These are phyloP conservation scores for Scopulariopsis brevicaulis DNA, from an alignment of 2,329 filamentous ascomycete species.

Conservation along the genomic window DNA sequence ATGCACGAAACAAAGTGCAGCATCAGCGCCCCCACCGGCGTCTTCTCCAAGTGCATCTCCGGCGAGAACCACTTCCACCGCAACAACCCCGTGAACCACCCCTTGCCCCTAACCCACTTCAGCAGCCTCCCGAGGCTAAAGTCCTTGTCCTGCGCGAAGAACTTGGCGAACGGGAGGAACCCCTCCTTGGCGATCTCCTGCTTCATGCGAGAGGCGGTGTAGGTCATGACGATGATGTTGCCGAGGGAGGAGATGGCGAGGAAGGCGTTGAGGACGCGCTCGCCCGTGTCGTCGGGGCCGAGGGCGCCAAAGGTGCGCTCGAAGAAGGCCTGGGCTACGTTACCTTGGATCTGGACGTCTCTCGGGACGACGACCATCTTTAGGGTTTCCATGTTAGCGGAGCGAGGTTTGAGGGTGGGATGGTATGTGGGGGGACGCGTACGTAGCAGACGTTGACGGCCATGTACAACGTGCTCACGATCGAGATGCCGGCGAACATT, in stretches of 20 bases:
- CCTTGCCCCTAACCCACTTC: conserved; percentile 16
- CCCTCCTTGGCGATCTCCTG: conserved; percentile 51
- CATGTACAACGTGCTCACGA: conserved; percentile 20
- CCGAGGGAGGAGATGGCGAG: conserved; percentile 42
- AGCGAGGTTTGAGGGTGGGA: too few species aligned
- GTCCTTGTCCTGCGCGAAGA: conserved; percentile 29
- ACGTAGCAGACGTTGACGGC: conserved; percentile 25
- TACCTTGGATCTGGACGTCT: conserved; percentile 9
- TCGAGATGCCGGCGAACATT: conserved; percentile 17
- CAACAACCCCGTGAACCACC: conserved; percentile 16
- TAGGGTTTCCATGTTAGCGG: conserved; percentile 17
- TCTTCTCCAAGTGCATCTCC: conserved; percentile 21
- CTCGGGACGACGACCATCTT: conserved; percentile 27
- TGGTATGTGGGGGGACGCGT: conserved; percentile 5
- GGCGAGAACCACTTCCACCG: conserved; percentile 18
- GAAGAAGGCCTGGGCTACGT: conserved; percentile 22
- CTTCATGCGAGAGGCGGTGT: conserved; percentile 41
- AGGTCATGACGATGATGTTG: conserved; percentile 46
- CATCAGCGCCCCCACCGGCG: conserved; percentile 21
- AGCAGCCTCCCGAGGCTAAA: conserved; percentile 20
- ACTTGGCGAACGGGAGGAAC: conserved; percentile 35
- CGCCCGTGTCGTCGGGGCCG: conserved; percentile 12
- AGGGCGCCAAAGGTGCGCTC: conserved; percentile 17
- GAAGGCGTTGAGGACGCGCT: conserved; percentile 32
- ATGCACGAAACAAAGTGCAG: conserved; percentile 21